A percentile compares a stretch with the other conserved stretches of the same genome.
These are phyloP conservation scores for Aspergillus conjunctus DNA, from an alignment of 495 filamentous ascomycete species.

Conservation along the genomic window DNA sequence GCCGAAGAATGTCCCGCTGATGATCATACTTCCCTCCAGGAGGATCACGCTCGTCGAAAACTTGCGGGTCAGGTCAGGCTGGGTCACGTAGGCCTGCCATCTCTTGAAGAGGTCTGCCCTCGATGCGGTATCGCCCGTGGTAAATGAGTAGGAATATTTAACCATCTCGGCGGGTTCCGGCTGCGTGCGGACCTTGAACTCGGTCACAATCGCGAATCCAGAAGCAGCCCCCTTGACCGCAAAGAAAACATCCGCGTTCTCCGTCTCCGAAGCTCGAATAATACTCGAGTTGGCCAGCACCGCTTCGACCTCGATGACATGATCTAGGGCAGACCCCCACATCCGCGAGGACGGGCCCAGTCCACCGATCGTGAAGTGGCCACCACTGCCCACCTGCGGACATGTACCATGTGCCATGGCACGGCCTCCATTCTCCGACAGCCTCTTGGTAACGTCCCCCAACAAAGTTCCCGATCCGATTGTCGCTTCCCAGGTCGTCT, in stretches of 20 bases:
- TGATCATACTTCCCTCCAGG: conserved; percentile 30
- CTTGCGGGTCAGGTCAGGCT: conserved; percentile 54
- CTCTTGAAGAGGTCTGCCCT: conserved; percentile 39
- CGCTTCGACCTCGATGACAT: conserved; percentile 61
- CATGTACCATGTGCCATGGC: conserved; percentile 70
- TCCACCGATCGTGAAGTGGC: conserved; percentile 74
- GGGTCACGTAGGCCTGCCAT: conserved; percentile 41
- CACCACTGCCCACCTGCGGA: conserved; percentile 67
- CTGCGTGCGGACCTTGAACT: conserved; percentile 49
- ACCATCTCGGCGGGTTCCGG: conserved; percentile 36
- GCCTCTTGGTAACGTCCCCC: conserved; percentile 57
- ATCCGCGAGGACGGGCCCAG: conserved; percentile 62
- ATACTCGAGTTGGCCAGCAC: conserved; percentile 62
- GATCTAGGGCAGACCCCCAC: conserved; percentile 68
- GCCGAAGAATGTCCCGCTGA: conserved; percentile 49
- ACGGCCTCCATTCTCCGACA: conserved; percentile 63
- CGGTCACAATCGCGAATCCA: conserved; percentile 49
- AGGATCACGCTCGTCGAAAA: conserved; percentile 47
- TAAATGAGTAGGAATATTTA: conserved; percentile 45
- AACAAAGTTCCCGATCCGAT: conserved; percentile 67
- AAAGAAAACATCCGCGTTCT: conserved; percentile 55
- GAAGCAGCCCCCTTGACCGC: conserved; percentile 52
- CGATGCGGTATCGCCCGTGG: conserved; percentile 34
- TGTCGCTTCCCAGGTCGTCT: conserved; percentile 56
- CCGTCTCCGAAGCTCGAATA: conserved; percentile 37